Percentiles rank a stretch among this genome's conserved stretches.
These are phyloP conservation scores for Melampsora larici-populina DNA, from an alignment of 1,284 basidiomycete genomes.

Conservation along the genomic window DNA sequence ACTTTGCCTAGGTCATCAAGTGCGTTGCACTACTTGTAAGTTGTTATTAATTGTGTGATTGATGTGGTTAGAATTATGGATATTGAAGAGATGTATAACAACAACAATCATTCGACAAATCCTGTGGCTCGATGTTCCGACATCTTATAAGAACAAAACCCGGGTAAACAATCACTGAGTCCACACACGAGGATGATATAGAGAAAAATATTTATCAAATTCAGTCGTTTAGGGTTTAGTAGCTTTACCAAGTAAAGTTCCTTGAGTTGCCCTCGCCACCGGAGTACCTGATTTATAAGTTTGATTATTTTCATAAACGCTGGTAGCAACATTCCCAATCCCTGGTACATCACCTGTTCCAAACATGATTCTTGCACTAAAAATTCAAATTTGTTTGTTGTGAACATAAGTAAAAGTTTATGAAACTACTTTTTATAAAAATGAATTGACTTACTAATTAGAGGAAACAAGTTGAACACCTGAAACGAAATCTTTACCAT, in stretches of 20 bases:
- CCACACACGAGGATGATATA: no score
- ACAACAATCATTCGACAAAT: no score
- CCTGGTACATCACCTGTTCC: slow-evolving; percentile 21
- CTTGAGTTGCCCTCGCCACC: slow-evolving; percentile 2
- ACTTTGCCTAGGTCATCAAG: no score
- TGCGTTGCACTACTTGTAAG: no score
- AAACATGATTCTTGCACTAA: slow-evolving; percentile 18
- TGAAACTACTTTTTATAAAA: background rate
- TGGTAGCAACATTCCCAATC: slow-evolving; percentile 27
- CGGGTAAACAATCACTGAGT: no score
- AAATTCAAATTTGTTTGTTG: background rate
- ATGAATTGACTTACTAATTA: slow-evolving; percentile 30
- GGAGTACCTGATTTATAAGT: slow-evolving; percentile 15
- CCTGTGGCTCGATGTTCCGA: no score
- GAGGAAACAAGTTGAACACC: slow-evolving; percentile 35
- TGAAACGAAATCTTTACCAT: slow-evolving; percentile 23
- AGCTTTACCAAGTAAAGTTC: background rate
- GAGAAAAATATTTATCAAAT: no score
- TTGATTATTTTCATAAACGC: slow-evolving; percentile 22
- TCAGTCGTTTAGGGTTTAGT: background rate
- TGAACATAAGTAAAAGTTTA: background rate
- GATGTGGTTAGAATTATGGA: no score
- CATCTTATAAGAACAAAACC: no score
- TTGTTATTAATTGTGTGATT: no score
- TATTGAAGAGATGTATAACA: no score